phyloP scores from a whole-genome alignment of 345 rosid genomes.

The Crucihimalaya himalaica region DNA sequence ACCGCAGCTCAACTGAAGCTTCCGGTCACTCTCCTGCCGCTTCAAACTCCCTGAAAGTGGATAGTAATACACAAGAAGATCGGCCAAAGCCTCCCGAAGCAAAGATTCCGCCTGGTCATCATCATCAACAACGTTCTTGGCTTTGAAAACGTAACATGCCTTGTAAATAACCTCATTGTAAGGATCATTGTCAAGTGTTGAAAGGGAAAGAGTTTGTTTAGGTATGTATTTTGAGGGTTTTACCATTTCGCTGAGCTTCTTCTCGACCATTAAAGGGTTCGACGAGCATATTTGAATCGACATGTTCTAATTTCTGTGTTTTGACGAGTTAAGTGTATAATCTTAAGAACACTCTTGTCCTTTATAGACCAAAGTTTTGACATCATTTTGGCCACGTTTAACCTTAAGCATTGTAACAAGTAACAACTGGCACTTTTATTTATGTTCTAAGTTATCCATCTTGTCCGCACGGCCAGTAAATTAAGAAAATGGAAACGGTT shows the following conservation, averaged over 20 bases:
- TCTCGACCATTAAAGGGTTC: conserved; percentile 28
- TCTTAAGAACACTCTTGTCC: not conserved
- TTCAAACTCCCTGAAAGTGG: conserved; percentile 60
- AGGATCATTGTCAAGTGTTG: conserved; percentile 53
- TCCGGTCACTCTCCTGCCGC: conserved; percentile 43
- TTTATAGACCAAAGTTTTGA: not conserved
- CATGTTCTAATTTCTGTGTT: not conserved
- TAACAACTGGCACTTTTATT: not conserved
- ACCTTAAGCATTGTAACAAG: not conserved
- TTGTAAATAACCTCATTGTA: conserved; percentile 44
- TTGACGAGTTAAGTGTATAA: not conserved
- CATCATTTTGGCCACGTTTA: not conserved
- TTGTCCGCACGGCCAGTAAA: no score
- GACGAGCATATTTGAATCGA: not conserved
- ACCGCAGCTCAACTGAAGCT: conserved; percentile 42
- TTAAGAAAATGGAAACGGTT: no score
- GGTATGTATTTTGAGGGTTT: conserved; percentile 53
- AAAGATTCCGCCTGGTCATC: conserved; percentile 23
- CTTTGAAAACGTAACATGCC: conserved; percentile 45
- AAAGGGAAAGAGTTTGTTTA: conserved; percentile 42
- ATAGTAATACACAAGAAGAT: conserved; percentile 48
- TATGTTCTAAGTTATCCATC: not conserved
- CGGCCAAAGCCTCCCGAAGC: conserved; percentile 50
- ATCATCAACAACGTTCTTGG: conserved; percentile 13
- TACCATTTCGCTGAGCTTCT: conserved; percentile 31